Percentiles rank a stretch among this genome's conserved stretches.
Evolutionary conservation across 805 yeast genomes (phyloP).

Genomic region (Candida tammaniensis): DNA sequence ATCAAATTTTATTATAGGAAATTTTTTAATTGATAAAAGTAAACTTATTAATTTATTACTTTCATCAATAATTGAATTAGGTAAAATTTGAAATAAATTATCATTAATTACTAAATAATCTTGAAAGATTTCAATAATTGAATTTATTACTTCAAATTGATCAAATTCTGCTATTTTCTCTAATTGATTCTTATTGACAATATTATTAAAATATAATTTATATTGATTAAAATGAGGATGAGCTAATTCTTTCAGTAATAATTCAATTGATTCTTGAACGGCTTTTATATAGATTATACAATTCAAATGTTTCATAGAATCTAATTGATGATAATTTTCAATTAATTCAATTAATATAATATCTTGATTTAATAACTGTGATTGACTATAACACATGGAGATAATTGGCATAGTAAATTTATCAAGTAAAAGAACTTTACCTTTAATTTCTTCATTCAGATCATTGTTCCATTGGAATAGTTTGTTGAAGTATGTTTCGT

Average conservation of each 20-base stretch:
- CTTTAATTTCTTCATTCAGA: slow-evolving; percentile 9
- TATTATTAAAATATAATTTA: slow-evolving; percentile 74
- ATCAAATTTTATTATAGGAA: slow-evolving; percentile 80
- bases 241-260: slow-evolving; percentile 62
- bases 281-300: slow-evolving; percentile 83
- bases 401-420: slow-evolving; percentile 75
- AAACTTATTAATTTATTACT: slow-evolving; percentile 47
- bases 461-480: slow-evolving; percentile 23
- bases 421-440: slow-evolving; percentile 70
- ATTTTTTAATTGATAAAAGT: slow-evolving; percentile 67
- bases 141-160: slow-evolving; percentile 72
- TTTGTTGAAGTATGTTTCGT: slow-evolving; percentile 29
- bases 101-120: slow-evolving; percentile 76
- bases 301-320: slow-evolving; percentile 60
- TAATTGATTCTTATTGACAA: slow-evolving; percentile 69
- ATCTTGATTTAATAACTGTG: slow-evolving; percentile 75
- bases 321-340: slow-evolving; percentile 60
- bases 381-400: slow-evolving; percentile 88
- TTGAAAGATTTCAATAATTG: slow-evolving; percentile 79
- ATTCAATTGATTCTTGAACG: slow-evolving; percentile 56
- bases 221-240: slow-evolving; percentile 80
- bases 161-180: slow-evolving; percentile 91
- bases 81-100: slow-evolving; percentile 47
- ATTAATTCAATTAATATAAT: slow-evolving; percentile 73
- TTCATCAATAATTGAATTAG: slow-evolving; percentile 33